Evolutionary conservation across 495 filamentous ascomycete species (phyloP).

Genomic region (Physcia stellaris): DNA sequence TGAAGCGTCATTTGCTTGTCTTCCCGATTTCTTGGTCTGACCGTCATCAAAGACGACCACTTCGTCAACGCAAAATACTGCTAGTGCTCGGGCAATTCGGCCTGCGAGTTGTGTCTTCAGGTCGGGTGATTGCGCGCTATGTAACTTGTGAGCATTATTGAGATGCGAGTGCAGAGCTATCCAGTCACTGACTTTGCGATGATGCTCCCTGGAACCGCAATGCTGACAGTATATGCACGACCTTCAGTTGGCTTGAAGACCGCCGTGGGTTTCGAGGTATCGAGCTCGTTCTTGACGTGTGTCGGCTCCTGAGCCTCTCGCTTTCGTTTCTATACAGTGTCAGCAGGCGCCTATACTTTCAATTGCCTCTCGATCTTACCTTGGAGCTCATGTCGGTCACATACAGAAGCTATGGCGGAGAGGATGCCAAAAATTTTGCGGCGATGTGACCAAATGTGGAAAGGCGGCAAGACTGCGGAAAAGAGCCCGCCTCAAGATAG

Average conservation of each 20-base stretch:
- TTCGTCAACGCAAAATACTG: slow-evolving; percentile 69
- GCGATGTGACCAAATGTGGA: too few species aligned
- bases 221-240: slow-evolving; percentile 37
- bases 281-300: slow-evolving; percentile 9
- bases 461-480: too few species aligned
- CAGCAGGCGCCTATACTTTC: too few species aligned
- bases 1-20: slow-evolving; percentile 18
- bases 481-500: too few species aligned
- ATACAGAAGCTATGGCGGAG: too few species aligned
- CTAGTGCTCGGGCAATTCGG: slow-evolving; percentile 54
- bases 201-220: slow-evolving; percentile 46
- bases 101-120: slow-evolving; percentile 51
- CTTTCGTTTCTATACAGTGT: slow-evolving; percentile 11
- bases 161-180: neutral
- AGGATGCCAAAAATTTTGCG: too few species aligned
- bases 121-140: slow-evolving; percentile 44
- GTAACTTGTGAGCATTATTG: neutral
- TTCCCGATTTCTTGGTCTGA: slow-evolving; percentile 1
- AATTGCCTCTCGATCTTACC: too few species aligned
- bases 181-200: slow-evolving; percentile 38
- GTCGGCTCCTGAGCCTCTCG: neutral
- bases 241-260: slow-evolving; percentile 35
- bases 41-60: slow-evolving; percentile 59
- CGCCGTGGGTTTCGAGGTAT: slow-evolving; percentile 45
- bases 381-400: too few species aligned